Conservation (phyloP, 2,329 filamentous ascomycete genomes). For the Nemania serpens region DNA sequence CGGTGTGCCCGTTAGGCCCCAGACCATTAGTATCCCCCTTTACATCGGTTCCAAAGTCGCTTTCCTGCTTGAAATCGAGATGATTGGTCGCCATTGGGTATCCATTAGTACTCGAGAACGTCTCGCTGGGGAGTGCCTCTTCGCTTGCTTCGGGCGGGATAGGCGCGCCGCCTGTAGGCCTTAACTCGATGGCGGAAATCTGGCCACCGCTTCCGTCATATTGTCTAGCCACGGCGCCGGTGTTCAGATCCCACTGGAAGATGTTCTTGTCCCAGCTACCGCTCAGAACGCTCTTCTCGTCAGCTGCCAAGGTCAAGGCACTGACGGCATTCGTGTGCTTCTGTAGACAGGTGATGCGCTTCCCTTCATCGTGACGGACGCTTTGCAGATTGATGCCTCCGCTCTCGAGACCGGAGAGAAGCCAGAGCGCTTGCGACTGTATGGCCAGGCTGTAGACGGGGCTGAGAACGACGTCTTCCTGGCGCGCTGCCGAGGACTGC, state of each 20-base stretch:
- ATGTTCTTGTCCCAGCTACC: conserved; percentile 97
- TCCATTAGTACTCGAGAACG: conserved; percentile 76
- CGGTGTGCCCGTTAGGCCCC: conserved; percentile 41
- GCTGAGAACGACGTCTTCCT: conserved; percentile 70
- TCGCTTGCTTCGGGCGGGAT: conserved; percentile 73
- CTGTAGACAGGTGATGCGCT: conserved; percentile 78
- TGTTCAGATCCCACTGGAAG: conserved; percentile 93
- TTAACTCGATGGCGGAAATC: conserved; percentile 84
- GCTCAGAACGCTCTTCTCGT: conserved; percentile 86
- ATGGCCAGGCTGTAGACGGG: conserved; percentile 94
- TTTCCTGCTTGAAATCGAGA: conserved; percentile 45
- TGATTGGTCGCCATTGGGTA: conserved; percentile 62
- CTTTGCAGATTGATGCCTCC: conserved; percentile 93
- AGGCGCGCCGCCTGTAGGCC: conserved; percentile 75
- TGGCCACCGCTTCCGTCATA: conserved; percentile 82
- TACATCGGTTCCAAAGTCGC: conserved; percentile 43
- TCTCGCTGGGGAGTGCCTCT: conserved; percentile 64
- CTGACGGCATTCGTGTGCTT: conserved; percentile 92
- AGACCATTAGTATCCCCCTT: conserved; percentile 41
- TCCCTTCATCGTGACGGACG: conserved; percentile 92
- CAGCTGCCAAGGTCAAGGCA: conserved; percentile 77
- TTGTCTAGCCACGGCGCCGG: conserved; percentile 72
- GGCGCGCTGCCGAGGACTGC: conserved; percentile 44
- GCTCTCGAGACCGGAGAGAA: conserved; percentile 87
- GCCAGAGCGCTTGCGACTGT: conserved; percentile 87